phyloP scores from a whole-genome alignment of 164 flowering plant genomes.

The Chimonanthus praecox region DNA sequence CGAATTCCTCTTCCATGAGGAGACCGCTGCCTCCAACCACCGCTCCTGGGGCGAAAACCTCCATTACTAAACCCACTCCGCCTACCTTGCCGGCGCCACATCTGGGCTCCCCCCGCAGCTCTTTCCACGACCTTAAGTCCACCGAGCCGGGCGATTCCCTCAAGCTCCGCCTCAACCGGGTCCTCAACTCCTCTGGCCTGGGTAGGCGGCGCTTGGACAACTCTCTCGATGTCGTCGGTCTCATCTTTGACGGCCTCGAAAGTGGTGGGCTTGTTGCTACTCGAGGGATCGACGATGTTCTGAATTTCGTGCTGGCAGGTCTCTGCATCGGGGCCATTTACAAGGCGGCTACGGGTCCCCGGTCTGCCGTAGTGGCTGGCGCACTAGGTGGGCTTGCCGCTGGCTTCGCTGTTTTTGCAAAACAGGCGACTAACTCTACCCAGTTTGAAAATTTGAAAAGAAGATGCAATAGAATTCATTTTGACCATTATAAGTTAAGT shows the following conservation, averaged over 20 bases:
- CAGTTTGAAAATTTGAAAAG: too few relatives aligned
- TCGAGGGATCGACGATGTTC: conserved; percentile 53
- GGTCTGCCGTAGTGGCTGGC: conserved; percentile 76
- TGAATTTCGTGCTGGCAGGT: conserved; percentile 60
- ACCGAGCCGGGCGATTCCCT: conserved; percentile 47
- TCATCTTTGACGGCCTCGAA: conserved; percentile 59
- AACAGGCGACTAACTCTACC: conserved; percentile 39
- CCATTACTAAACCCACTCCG: conserved; percentile 45
- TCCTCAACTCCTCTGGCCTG: conserved; percentile 44
- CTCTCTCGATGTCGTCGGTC: conserved; percentile 44
- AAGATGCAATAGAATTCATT: too few relatives aligned
- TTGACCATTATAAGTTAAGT: too few relatives aligned
- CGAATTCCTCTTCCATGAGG: conserved; percentile 53
- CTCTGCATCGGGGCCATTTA: conserved; percentile 74
- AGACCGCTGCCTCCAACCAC: conserved; percentile 30
- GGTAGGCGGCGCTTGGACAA: conserved; percentile 40
- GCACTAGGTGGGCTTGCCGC: conserved; percentile 71
- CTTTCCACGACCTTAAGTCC: conserved; percentile 32
- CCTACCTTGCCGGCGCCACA: conserved; percentile 43
- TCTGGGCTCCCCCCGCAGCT: conserved; percentile 22
- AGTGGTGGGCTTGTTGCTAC: conserved; percentile 46
- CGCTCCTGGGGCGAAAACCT: conserved; percentile 58
- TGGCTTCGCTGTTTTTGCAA: conserved; percentile 51
- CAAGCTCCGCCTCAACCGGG: conserved; percentile 45
- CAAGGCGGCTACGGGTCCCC: conserved; percentile 57